Percentiles rank a stretch among this genome's conserved stretches.
These are phyloP conservation scores for Aspergillus clavatus DNA, from an alignment of 2,329 filamentous ascomycete genomes.

Conservation along the genomic window DNA sequence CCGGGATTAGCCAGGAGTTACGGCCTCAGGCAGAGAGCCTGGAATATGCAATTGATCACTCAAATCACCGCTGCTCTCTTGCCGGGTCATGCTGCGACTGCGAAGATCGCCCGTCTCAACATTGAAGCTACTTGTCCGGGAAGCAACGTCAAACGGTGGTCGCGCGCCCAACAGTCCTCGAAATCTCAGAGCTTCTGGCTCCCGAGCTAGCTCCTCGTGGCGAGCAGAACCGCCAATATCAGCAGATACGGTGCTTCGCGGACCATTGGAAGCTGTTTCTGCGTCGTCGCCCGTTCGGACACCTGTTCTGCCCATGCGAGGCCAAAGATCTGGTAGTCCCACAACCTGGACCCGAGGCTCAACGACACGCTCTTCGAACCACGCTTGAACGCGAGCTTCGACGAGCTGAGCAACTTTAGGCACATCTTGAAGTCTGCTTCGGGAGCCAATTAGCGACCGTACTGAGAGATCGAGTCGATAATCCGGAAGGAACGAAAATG, in stretches of 20 bases:
- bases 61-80: conserved; percentile 24
- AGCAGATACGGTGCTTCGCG: conserved; percentile 26
- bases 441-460: conserved; percentile 58
- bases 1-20: conserved; percentile 19
- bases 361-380: conserved; percentile 64
- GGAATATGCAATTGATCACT: conserved; percentile 38
- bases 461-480: conserved; percentile 63
- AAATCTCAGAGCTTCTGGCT: conserved; percentile 33
- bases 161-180: conserved; percentile 25
- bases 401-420: conserved; percentile 64
- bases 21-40: conserved; percentile 32
- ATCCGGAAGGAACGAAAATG: conserved; percentile 75
- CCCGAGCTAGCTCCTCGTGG: conserved; percentile 18
- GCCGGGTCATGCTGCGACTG: conserved; percentile 30
- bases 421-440: conserved; percentile 59
- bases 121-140: conserved; percentile 33
- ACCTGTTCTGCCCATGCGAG: conserved; percentile 49
- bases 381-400: conserved; percentile 59
- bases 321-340: conserved; percentile 58
- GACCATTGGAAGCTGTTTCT: conserved; percentile 30
- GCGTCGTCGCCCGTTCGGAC: conserved; percentile 42
- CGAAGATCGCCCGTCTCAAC: conserved; percentile 29
- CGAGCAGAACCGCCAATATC: conserved; percentile 24
- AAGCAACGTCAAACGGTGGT: conserved; percentile 27
- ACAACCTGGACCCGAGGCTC: conserved; percentile 63